A percentile compares a stretch with the other conserved stretches of the same genome.
Conservation (phyloP, 208 protist genomes). For the Willaertia magna region DNA sequence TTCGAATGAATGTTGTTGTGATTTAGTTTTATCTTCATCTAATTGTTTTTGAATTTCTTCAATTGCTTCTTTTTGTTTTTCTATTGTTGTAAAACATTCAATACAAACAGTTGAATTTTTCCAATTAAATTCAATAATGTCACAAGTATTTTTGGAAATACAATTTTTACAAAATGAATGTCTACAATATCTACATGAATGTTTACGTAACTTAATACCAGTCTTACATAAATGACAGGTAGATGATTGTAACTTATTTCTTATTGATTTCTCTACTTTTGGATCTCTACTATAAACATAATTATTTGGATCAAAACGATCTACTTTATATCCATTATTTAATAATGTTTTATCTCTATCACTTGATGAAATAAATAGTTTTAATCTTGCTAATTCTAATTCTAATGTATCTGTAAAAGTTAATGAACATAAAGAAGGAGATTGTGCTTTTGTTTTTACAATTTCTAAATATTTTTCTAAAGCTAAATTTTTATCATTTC, state of each 20-base stretch:
- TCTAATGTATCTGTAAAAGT: background rate
- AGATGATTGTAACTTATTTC: background rate
- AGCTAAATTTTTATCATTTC: background rate
- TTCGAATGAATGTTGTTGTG: background rate
- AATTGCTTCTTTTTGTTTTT: constrained; percentile 1
- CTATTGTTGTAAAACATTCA: background rate
- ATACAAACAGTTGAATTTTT: background rate
- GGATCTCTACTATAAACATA: background rate
- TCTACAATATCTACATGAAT: background rate
- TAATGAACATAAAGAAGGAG: background rate
- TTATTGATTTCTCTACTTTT: background rate
- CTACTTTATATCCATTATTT: background rate
- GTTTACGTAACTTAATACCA: background rate
- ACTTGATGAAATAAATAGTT: background rate
- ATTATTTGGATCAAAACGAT: background rate
- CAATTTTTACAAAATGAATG: constrained; percentile 4
- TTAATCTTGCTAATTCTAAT: background rate
- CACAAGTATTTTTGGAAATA: background rate
- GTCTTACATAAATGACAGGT: background rate
- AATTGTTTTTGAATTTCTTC: background rate
- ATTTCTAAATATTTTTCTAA: background rate
- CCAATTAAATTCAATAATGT: constrained; percentile 1
- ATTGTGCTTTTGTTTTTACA: background rate
- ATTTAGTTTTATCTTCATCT: background rate
- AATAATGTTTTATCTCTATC: background rate